Percentiles rank a stretch among this genome's conserved stretches.
Conservation (phyloP, 495 filamentous ascomycete species). For the Hyaloscypha variabilis region DNA sequence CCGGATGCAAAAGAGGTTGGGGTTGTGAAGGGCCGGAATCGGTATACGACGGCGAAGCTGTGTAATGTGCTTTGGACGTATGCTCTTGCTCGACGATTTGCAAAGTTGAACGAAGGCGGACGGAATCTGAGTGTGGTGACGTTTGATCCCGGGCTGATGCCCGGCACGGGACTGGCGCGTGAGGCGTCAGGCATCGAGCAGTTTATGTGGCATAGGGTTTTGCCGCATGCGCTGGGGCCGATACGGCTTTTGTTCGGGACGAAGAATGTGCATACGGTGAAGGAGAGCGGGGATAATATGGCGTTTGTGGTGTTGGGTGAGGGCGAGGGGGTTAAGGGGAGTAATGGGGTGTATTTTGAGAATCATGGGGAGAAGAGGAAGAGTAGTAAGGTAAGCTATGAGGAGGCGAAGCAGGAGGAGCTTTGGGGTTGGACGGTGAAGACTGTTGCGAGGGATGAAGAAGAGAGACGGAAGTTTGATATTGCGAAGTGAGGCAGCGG, state of each 20-base stretch:
- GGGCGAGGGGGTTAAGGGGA: not conserved
- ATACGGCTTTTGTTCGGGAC: conserved; percentile 28
- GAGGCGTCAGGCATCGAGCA: conserved; percentile 34
- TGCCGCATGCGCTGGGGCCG: conserved; percentile 40
- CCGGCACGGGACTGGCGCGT: conserved; percentile 45
- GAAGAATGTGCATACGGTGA: conserved; percentile 38
- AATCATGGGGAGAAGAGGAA: conserved; percentile 33
- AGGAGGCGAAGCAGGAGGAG: conserved; percentile 46
- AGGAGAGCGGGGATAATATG: conserved; percentile 29
- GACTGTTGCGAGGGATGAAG: not conserved
- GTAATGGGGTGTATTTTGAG: conserved; percentile 43
- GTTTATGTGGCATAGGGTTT: conserved; percentile 25
- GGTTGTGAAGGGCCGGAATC: conserved; percentile 30
- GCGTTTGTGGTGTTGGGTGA: not conserved
- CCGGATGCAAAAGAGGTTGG: conserved; percentile 26
- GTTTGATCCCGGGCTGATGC: conserved; percentile 51
- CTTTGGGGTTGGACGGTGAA: conserved; percentile 53
- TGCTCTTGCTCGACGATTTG: conserved; percentile 40
- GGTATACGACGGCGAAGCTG: conserved; percentile 33
- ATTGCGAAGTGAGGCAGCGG: not conserved
- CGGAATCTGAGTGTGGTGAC: conserved; percentile 38
- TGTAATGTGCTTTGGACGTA: conserved; percentile 41
- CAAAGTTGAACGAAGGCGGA: conserved; percentile 13
- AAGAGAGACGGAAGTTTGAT: not conserved
- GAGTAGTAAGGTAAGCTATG: conserved; percentile 42